Conservation (phyloP, 768 basidiomycete genomes). For the Suillus lakei region DNA sequence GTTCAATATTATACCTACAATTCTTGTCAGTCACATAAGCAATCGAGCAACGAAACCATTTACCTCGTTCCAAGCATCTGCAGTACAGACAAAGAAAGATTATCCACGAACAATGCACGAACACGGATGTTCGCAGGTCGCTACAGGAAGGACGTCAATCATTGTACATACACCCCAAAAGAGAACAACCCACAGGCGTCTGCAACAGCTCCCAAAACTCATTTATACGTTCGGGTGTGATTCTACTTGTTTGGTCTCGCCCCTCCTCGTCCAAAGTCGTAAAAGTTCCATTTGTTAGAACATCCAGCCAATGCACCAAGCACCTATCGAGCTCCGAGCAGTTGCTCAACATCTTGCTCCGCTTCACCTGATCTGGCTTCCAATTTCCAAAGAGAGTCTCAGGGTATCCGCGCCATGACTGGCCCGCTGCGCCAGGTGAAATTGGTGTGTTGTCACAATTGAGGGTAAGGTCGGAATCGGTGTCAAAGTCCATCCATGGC, state of each 20-base stretch:
- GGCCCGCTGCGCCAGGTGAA: not conserved
- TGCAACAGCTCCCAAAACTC: slow-evolving; percentile 36
- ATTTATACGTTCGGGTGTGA: slow-evolving; percentile 22
- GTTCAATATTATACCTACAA: slow-evolving; percentile 45
- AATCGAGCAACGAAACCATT: slow-evolving; percentile 3
- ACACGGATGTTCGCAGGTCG: slow-evolving; percentile 29
- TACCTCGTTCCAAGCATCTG: slow-evolving; percentile 44
- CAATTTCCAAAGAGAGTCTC: slow-evolving; percentile 54
- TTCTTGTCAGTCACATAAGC: slow-evolving; percentile 7
- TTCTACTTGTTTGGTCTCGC: slow-evolving; percentile 10
- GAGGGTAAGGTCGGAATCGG: slow-evolving; percentile 18
- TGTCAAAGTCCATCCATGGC: slow-evolving; percentile 47
- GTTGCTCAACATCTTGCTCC: slow-evolving; percentile 30
- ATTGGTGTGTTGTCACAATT: not conserved
- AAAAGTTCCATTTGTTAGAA: slow-evolving; percentile 23
- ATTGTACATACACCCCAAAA: not conserved
- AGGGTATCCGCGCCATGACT: slow-evolving; percentile 43
- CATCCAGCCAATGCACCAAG: slow-evolving; percentile 27
- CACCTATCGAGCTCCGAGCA: slow-evolving; percentile 19
- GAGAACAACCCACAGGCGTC: slow-evolving; percentile 23
- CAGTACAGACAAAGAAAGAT: slow-evolving; percentile 36
- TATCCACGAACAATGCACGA: slow-evolving; percentile 43
- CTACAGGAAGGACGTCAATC: slow-evolving; percentile 18
- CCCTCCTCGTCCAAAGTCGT: slow-evolving; percentile 10
- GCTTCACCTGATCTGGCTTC: slow-evolving; percentile 43